Conservation (phyloP, 805 yeast genomes). For the Scheffersomyces lignosus region DNA sequence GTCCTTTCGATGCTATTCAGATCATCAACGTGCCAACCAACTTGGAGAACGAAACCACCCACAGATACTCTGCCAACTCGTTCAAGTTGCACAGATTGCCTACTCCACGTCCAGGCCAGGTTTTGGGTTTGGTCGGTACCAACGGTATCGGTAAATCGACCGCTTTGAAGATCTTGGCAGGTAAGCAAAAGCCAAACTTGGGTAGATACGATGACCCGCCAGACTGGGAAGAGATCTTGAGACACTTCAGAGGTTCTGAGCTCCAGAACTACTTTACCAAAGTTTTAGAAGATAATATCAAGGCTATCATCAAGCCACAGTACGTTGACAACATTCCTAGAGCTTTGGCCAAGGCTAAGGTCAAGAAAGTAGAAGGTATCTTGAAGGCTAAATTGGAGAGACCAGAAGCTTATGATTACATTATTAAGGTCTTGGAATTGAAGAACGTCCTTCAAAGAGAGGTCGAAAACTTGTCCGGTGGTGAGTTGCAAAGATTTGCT, state of each 20-base stretch:
- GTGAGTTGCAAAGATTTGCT: conserved; percentile 98
- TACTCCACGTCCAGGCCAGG: conserved; percentile 99
- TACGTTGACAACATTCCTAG: conserved; percentile 97
- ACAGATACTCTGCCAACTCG: conserved; percentile 96
- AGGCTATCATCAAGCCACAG: conserved; percentile 98
- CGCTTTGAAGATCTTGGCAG: conserved; percentile 93
- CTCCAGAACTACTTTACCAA: conserved; percentile 95
- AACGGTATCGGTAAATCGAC: conserved; percentile 99
- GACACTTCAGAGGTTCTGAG: conserved; percentile 93
- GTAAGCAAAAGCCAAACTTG: conserved; percentile 95
- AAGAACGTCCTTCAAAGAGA: conserved; percentile 80
- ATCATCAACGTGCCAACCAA: conserved; percentile 96
- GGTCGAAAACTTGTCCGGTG: conserved; percentile 89
- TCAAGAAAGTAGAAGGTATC: conserved; percentile 81
- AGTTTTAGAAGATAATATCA: conserved; percentile 88
- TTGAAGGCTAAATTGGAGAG: conserved; percentile 77
- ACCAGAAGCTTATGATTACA: conserved; percentile 60
- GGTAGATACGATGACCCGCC: conserved; percentile 96
- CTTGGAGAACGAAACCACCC: conserved; percentile 88
- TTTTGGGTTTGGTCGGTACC: conserved; percentile 94
- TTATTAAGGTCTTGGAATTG: conserved; percentile 73
- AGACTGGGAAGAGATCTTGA: conserved; percentile 92
- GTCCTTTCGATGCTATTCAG: conserved; percentile 96
- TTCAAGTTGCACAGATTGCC: conserved; percentile 97
- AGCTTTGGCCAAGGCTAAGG: conserved; percentile 85